Percentiles rank a stretch among this genome's conserved stretches.
Conservation (phyloP, 768 basidiomycete species). For the Porpolomopsis calyptriformis region DNA sequence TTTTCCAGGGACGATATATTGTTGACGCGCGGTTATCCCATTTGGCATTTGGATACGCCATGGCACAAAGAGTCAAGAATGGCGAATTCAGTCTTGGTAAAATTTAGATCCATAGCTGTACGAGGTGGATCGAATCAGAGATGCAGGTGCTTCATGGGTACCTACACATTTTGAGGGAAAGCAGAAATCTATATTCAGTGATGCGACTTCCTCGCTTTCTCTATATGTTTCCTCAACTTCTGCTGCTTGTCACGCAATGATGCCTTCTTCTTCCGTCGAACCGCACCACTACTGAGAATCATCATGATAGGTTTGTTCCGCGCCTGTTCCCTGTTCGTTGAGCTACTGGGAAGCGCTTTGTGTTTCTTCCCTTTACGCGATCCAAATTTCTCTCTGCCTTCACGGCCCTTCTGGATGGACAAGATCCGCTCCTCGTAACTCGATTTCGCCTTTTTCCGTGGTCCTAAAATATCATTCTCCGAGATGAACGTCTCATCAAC, state of each 20-base stretch:
- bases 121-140: not conserved
- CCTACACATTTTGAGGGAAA: not conserved
- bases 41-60: constrained; percentile 58
- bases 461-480: constrained; percentile 87
- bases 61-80: constrained; percentile 33
- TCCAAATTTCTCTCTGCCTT: constrained; percentile 90
- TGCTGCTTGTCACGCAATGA: constrained; percentile 75
- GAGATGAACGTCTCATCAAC: constrained; percentile 60
- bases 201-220: constrained; percentile 47
- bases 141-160: not conserved
- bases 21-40: constrained; percentile 74
- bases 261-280: constrained; percentile 76
- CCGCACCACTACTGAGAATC: constrained; percentile 67
- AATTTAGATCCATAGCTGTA: not conserved
- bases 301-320: constrained; percentile 96
- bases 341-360: constrained; percentile 70
- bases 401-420: constrained; percentile 82
- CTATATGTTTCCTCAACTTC: constrained; percentile 66
- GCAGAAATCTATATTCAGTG: constrained; percentile 1
- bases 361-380: constrained; percentile 87
- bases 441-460: constrained; percentile 85
- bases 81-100: constrained; percentile 14
- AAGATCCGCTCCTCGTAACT: constrained; percentile 92
- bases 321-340: constrained; percentile 87
- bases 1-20: constrained; percentile 39